These are phyloP conservation scores for Debaryomycetaceae sp. DNA, from an alignment of 1,139 yeast species.

Conservation along the genomic window DNA sequence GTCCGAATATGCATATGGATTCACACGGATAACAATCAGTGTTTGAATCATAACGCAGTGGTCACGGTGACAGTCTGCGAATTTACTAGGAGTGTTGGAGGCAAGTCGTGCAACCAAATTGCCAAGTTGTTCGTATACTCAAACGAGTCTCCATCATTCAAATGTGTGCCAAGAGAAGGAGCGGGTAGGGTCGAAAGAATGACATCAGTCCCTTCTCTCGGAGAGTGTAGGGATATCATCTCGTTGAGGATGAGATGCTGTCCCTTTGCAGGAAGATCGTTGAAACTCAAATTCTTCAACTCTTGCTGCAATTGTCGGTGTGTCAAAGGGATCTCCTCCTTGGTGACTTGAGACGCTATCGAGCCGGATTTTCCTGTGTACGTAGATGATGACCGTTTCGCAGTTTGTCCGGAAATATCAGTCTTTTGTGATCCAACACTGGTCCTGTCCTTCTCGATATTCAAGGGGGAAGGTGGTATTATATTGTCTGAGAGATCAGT, in stretches of 20 bases:
- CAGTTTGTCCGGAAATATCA: not conserved
- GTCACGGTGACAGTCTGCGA: constrained; percentile 96
- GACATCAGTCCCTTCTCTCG: constrained; percentile 58
- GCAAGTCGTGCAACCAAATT: constrained; percentile 75
- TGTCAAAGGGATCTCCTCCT: constrained; percentile 19
- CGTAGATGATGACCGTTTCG: not conserved
- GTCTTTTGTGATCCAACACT: not conserved
- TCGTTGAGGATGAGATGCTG: constrained; percentile 88
- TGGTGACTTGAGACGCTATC: not conserved
- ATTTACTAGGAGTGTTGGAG: constrained; percentile 77
- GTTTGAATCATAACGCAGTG: constrained; percentile 56
- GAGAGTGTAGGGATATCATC: constrained; percentile 61
- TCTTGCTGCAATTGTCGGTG: constrained; percentile 39
- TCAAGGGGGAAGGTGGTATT: constrained; percentile 14
- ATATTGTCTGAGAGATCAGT: constrained; percentile 12
- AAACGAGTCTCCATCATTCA: constrained; percentile 60
- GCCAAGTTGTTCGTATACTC: constrained; percentile 76
- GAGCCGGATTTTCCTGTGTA: not conserved
- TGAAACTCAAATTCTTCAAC: constrained; percentile 53
- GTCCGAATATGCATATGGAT: too few species aligned
- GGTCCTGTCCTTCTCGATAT: constrained; percentile 1
- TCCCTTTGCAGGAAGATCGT: constrained; percentile 84
- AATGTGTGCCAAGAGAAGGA: constrained; percentile 79
- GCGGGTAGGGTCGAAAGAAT: constrained; percentile 88
- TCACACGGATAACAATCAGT: too few species aligned